These are phyloP conservation scores for Podospora pseudoanserina DNA, from an alignment of 495 filamentous ascomycete species.

Conservation along the genomic window DNA sequence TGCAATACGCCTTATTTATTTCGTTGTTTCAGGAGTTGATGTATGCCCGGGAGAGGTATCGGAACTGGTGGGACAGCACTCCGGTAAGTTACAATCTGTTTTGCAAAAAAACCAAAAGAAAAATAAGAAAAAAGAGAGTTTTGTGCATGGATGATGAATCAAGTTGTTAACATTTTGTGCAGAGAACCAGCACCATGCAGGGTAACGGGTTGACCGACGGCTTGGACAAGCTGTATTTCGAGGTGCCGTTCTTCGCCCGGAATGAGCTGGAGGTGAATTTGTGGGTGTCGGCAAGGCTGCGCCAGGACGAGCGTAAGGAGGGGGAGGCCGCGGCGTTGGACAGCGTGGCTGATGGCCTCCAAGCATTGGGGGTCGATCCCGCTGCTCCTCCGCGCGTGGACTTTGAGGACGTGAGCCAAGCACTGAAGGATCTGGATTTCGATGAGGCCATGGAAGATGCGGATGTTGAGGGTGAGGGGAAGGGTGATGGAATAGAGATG, in stretches of 20 bases:
- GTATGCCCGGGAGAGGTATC: neutral
- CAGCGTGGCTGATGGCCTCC: neutral
- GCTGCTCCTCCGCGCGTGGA: neutral
- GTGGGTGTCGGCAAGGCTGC: neutral
- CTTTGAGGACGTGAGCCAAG: neutral
- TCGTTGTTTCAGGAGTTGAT: neutral
- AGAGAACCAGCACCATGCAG: neutral
- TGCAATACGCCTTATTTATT: neutral
- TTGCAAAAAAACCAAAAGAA: too few species aligned
- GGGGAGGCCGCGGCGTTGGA: neutral
- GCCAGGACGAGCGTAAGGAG: neutral
- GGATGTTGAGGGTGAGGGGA: neutral
- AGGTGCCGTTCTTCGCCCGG: neutral
- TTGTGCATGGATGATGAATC: too few species aligned
- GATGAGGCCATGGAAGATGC: neutral
- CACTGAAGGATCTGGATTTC: neutral
- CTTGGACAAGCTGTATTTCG: neutral
- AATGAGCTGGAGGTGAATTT: neutral
- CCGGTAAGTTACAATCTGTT: neutral
- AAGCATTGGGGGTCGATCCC: neutral
- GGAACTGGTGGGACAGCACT: neutral
- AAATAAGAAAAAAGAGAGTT: too few species aligned
- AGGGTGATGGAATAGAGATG: neutral
- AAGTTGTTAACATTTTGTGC: too few species aligned
- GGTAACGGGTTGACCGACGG: neutral